These are phyloP conservation scores for Nakaseomyces nivariensis DNA, from an alignment of 1,139 yeast genomes.

Conservation along the genomic window DNA sequence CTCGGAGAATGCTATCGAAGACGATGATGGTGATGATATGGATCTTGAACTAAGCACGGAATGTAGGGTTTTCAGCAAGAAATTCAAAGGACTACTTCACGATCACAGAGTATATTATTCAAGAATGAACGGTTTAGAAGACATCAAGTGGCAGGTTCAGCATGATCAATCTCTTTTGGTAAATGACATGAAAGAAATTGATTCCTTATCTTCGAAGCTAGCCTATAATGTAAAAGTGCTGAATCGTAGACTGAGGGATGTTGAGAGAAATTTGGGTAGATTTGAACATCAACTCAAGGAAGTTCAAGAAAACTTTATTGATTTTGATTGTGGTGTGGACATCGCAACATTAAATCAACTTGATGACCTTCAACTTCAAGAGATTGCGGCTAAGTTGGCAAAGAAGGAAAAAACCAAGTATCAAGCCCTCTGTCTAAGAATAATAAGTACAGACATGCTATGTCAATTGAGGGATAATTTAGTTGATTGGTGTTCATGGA, in stretches of 20 bases:
- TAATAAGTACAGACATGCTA: background rate
- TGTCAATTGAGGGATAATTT: slow-evolving; percentile 2
- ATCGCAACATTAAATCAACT: background rate
- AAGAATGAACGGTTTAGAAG: slow-evolving; percentile 7
- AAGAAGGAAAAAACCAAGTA: slow-evolving; percentile 3
- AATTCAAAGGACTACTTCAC: background rate
- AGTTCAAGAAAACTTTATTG: slow-evolving; percentile 1
- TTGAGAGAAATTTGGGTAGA: slow-evolving; percentile 3
- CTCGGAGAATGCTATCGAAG: slow-evolving; percentile 1
- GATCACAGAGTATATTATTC: slow-evolving; percentile 1
- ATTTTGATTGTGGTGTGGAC: slow-evolving; percentile 1
- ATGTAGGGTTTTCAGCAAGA: background rate
- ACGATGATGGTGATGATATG: slow-evolving; percentile 11
- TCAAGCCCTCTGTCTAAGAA: slow-evolving; percentile 2
- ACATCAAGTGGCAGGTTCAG: slow-evolving; percentile 11
- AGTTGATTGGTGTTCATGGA: slow-evolving; percentile 2
- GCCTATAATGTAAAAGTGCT: background rate
- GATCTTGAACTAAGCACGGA: slow-evolving; percentile 21
- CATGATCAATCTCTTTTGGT: slow-evolving; percentile 31
- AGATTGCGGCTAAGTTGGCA: background rate
- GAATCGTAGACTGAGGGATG: slow-evolving; percentile 4
- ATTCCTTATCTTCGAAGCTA: slow-evolving; percentile 2
- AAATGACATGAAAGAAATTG: slow-evolving; percentile 19
- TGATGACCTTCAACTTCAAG: slow-evolving; percentile 2
- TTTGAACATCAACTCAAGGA: slow-evolving; percentile 1